Evolutionary conservation across 2,329 filamentous ascomycete genomes (phyloP).

Genomic region (Cladosporium sp.): DNA sequence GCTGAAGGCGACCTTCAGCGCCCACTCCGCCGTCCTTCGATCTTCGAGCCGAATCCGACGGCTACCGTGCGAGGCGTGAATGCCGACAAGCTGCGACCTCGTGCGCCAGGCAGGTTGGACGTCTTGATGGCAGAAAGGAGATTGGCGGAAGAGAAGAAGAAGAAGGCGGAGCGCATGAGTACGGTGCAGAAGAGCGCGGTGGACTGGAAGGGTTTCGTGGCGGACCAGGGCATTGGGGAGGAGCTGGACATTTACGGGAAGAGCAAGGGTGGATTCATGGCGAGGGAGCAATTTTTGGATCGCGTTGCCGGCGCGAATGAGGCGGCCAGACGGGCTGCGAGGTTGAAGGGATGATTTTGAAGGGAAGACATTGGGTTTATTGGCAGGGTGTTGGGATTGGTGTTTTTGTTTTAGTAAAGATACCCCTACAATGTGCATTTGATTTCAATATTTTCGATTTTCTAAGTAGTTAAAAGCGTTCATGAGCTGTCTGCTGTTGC

Average conservation of each 20-base stretch:
- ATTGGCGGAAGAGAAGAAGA: conserved; percentile 31
- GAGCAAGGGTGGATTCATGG: conserved; percentile 58
- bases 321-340: conserved; percentile 51
- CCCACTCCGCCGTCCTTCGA: conserved; percentile 43
- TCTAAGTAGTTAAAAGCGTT: conserved; percentile 10
- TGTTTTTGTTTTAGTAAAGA: background rate
- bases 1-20: conserved; percentile 31
- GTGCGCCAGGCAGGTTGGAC: conserved; percentile 28
- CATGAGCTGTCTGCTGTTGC: too few relatives aligned
- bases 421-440: conserved; percentile 9
- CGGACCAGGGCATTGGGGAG: conserved; percentile 56
- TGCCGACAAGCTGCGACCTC: conserved; percentile 39
- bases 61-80: conserved; percentile 44
- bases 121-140: conserved; percentile 29
- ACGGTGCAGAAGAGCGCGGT: conserved; percentile 63
- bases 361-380: too few relatives aligned
- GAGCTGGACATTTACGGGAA: conserved; percentile 59
- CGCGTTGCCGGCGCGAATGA: conserved; percentile 54
- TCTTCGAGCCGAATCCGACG: conserved; percentile 49
- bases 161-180: conserved; percentile 56
- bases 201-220: conserved; percentile 63
- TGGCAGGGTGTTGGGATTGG: conserved; percentile 2
- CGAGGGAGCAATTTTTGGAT: conserved; percentile 59
- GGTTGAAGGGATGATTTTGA: conserved; percentile 37
- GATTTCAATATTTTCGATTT: background rate